Evolutionary conservation across 2,329 filamentous ascomycete genomes (phyloP).

Genomic region (Ascochyta koolunga): DNA sequence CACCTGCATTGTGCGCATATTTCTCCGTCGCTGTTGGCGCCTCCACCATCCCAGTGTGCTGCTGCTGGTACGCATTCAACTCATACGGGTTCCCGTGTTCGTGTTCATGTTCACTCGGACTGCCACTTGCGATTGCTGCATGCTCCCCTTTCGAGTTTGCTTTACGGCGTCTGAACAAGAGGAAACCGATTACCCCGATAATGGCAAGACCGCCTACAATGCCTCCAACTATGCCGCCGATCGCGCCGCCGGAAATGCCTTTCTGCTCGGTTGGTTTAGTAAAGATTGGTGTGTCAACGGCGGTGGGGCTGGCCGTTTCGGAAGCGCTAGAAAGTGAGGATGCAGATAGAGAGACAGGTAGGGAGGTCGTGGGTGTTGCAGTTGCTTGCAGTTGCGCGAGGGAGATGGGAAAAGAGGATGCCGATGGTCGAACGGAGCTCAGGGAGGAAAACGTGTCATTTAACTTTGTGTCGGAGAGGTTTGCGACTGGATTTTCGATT

Average conservation of each 20-base stretch:
- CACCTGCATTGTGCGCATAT: conserved; percentile 8
- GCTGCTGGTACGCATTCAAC: conserved; percentile 7
- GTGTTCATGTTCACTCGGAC: conserved; percentile 12
- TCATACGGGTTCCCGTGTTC: conserved; percentile 17
- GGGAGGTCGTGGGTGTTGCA: conserved; percentile 7
- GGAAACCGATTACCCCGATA: conserved; percentile 13
- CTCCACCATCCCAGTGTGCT: conserved; percentile 5
- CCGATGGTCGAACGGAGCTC: conserved; percentile 11
- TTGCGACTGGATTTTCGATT: conserved; percentile 14
- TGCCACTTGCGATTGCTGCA: conserved; percentile 2
- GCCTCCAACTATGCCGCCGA: conserved; percentile 25
- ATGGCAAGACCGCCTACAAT: conserved; percentile 21
- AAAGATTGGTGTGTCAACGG: background rate
- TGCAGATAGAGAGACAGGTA: background rate
- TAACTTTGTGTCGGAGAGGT: conserved; percentile 9
- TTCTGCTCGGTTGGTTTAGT: background rate
- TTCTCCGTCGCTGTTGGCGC: conserved; percentile 10
- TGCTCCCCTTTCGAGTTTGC: conserved; percentile 5
- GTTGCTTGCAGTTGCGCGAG: conserved; percentile 14
- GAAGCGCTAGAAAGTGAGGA: conserved; percentile 4
- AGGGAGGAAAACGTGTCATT: conserved; percentile 26
- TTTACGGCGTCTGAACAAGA: conserved; percentile 16
- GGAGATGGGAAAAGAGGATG: conserved; percentile 5
- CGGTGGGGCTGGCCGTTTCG: background rate
- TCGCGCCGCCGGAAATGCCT: conserved; percentile 22